Base-by-base conservation (phyloP, 208 protist genomes). In the Crithidia fasciculata region DNA sequence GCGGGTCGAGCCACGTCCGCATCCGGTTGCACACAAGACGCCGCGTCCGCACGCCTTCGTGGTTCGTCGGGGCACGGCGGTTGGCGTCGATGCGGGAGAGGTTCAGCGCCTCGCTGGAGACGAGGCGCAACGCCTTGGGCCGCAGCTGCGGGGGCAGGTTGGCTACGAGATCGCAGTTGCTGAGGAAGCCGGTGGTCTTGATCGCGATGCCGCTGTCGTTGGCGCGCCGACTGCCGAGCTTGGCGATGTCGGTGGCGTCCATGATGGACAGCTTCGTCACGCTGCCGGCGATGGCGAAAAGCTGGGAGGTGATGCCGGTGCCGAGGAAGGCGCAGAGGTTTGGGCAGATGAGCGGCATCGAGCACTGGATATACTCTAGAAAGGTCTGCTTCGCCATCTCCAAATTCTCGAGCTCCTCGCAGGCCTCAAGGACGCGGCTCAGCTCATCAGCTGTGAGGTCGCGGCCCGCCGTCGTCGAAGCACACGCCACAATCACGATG, bases 361-460 rank as follows among this genome's bases (percentile, higher is more conserved):
- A 89, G 55, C 83, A 80, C 78, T 97, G 91, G 45, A 97, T 94
- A 78, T 97, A 97, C 74, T 97, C 92, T 7, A 98, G 85, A 72
- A 98, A 95, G 4, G 87, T 93, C 72, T 97, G 92, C 72, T 97
- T 97, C 5, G 90, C 90, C 76, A 93, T 85, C 69, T 98, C 93
- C 19, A 98, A 85, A 58, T 89, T 93, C 55, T 95, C 88, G 72
- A 98, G 88, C 82, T 97, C 92, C 58, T 95, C 85, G 66, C 91
- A 96, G 49, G 94, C 93, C 57, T 95, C 88, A 13, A 87, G 40
- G 8, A 96, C 82, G 19, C 82, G 81, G 16, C 83, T 75, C 54
- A 93, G 62, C 78, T 96, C 89, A 57, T 88, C 85, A 3, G 65
- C 65, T 16, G 47, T 67, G 44, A 97, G 64, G 39, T 91, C 85